phyloP scores from a whole-genome alignment of 345 rosid species.

The Dipteronia sinensis region DNA sequence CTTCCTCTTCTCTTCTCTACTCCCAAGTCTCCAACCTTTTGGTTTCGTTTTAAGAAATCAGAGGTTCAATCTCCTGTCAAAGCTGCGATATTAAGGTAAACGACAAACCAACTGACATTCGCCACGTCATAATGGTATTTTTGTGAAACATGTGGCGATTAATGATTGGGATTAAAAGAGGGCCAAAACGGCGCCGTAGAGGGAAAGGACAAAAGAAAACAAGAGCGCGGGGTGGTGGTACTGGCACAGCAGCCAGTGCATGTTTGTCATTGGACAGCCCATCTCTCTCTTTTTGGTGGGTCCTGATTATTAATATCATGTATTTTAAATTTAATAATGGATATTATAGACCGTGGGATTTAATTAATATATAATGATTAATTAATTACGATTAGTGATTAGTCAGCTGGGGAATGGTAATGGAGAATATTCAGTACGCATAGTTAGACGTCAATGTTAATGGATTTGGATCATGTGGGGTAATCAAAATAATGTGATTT shows the following conservation, averaged over 20 bases:
- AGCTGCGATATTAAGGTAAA: too few species aligned
- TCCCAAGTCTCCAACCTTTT: background rate
- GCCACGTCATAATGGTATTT: background rate
- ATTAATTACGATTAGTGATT: background rate
- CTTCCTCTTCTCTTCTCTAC: background rate
- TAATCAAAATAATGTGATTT: too few species aligned
- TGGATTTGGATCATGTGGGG: too few species aligned
- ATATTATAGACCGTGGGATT: background rate
- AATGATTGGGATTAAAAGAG: background rate
- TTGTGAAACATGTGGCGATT: background rate
- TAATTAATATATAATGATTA: background rate
- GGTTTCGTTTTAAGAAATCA: background rate
- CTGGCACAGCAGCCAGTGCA: constrained; percentile 19
- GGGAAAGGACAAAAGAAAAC: constrained; percentile 8
- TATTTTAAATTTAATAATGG: too few species aligned
- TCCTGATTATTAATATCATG: background rate
- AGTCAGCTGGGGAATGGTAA: background rate
- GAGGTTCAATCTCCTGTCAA: constrained; percentile 31
- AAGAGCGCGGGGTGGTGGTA: constrained; percentile 18
- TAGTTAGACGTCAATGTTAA: background rate
- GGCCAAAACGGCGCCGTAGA: constrained; percentile 4
- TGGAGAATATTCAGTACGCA: background rate
- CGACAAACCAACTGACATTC: background rate
- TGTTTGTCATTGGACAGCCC: constrained; percentile 24
- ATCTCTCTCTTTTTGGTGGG: background rate